phyloP scores from a whole-genome alignment of 2,329 filamentous ascomycete genomes.

The Trichoderma arundinaceum region DNA sequence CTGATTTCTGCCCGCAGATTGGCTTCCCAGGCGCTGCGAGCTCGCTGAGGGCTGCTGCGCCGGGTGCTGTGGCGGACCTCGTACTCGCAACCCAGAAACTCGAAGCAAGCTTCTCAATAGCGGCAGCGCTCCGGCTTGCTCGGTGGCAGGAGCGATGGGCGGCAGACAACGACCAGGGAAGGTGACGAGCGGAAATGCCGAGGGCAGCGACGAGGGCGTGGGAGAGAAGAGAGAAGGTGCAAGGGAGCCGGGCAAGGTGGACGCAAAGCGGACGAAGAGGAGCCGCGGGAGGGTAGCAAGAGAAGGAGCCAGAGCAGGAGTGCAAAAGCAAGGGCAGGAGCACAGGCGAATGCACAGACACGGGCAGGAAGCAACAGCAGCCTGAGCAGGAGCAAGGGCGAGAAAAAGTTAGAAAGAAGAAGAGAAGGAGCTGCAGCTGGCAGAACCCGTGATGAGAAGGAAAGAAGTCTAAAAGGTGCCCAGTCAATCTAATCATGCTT shows the following conservation, averaged over 20 bases:
- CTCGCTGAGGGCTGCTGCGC: no score
- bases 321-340: not conserved
- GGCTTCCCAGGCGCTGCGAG: no score
- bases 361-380: not conserved
- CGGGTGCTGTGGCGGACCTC: not conserved
- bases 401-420: not conserved
- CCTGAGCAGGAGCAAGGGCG: not conserved
- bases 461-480: conserved; percentile 2
- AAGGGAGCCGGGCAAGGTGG: conserved; percentile 28
- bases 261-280: conserved; percentile 22
- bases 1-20: no score
- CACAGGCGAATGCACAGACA: not conserved
- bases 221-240: conserved; percentile 3
- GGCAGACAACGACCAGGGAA: no score
- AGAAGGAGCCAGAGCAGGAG: not conserved
- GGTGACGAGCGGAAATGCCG: not conserved
- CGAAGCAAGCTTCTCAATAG: no score
- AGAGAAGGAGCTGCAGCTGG: conserved; percentile 1
- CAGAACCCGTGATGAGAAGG: conserved; percentile 13
- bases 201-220: not conserved
- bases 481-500: conserved; percentile 9
- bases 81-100: not conserved
- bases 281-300: not conserved
- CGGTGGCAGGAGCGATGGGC: not conserved
- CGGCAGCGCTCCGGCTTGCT: not conserved